Conservation (phyloP, 768 basidiomycete genomes). For the Leccinum uliginosum region DNA sequence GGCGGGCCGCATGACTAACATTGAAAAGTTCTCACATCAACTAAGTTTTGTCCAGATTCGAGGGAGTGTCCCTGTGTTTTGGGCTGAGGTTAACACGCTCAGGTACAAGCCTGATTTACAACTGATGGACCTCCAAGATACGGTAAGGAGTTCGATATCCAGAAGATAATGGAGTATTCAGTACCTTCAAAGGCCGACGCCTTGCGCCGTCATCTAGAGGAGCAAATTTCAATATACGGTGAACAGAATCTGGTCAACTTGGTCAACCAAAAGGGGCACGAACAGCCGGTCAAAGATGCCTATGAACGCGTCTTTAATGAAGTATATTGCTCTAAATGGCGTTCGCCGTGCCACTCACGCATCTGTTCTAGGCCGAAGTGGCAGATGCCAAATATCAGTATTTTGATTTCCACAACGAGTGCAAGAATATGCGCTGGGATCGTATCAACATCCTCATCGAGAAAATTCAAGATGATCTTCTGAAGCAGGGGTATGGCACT, state of each 20-base stretch:
- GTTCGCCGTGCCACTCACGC: background rate
- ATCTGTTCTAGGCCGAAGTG: constrained; percentile 46
- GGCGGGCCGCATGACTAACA: constrained; percentile 34
- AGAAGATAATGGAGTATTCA: constrained; percentile 3
- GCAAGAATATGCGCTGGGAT: constrained; percentile 93
- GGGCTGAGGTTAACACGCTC: constrained; percentile 94
- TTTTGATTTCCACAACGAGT: constrained; percentile 97
- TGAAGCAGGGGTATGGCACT: constrained; percentile 54
- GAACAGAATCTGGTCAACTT: constrained; percentile 80
- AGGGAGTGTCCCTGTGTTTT: constrained; percentile 91
- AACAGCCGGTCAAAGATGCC: constrained; percentile 92
- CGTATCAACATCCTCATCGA: constrained; percentile 82
- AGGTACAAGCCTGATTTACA: constrained; percentile 96
- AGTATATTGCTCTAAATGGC: constrained; percentile 33
- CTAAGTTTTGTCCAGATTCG: constrained; percentile 91
- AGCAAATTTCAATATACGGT: constrained; percentile 73
- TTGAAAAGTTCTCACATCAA: constrained; percentile 51
- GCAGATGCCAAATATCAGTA: constrained; percentile 81
- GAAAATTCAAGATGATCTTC: constrained; percentile 63
- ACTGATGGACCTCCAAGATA: constrained; percentile 88
- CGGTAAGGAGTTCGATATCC: constrained; percentile 47
- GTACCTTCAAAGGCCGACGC: constrained; percentile 52
- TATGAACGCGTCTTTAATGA: constrained; percentile 76
- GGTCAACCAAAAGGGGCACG: constrained; percentile 90
- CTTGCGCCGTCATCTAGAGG: constrained; percentile 67